A percentile compares a stretch with the other conserved stretches of the same genome.
Conservation (phyloP, 345 rosid species). For the Eucalyptus curtisii region DNA sequence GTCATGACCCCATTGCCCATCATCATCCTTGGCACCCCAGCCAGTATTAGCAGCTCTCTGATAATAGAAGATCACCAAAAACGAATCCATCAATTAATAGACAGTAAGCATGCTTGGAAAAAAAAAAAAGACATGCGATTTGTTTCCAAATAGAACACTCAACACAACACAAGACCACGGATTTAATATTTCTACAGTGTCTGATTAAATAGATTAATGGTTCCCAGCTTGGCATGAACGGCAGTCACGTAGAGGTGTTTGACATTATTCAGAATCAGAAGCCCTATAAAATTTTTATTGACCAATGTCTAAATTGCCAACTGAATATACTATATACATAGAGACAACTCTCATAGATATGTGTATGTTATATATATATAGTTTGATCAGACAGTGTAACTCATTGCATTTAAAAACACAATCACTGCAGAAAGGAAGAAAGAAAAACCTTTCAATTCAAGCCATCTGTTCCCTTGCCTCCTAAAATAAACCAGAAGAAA, state of each 20-base stretch:
- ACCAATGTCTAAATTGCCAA: neutral
- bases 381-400: neutral
- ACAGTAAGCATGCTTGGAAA: neutral
- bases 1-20: constrained; percentile 59
- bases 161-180: neutral
- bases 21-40: constrained; percentile 71
- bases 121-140: neutral
- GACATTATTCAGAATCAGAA: neutral
- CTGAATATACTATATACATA: neutral
- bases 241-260: neutral
- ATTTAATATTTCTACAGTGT: neutral
- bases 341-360: neutral
- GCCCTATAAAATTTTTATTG: neutral
- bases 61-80: neutral
- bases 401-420: neutral
- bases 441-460: neutral
- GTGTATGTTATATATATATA: neutral
- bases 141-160: neutral
- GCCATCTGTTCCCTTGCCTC: neutral
- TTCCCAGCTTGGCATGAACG: neutral
- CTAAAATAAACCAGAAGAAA: neutral
- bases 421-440: neutral
- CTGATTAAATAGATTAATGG: neutral
- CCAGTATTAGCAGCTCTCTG: constrained; percentile 11
- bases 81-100: neutral